These are phyloP conservation scores for Neostapfia colusana DNA, from an alignment of 176 grass and related monocot genomes.

Conservation along the genomic window DNA sequence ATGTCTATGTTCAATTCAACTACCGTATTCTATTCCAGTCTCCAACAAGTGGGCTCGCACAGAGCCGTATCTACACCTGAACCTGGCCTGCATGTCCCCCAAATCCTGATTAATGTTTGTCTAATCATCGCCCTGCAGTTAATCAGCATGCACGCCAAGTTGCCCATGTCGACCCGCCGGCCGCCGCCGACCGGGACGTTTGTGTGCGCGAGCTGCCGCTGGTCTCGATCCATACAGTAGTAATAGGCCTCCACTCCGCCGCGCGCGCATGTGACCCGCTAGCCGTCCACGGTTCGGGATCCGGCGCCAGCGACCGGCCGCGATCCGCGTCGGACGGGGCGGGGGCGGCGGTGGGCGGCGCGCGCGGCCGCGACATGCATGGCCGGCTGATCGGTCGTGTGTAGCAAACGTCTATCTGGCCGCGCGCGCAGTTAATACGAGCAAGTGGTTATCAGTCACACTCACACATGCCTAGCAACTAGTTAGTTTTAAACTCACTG, in stretches of 20 bases:
- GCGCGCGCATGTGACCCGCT: slow-evolving; percentile 10
- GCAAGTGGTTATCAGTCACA: slow-evolving; percentile 19
- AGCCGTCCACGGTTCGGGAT: slow-evolving; percentile 32
- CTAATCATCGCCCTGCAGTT: not conserved
- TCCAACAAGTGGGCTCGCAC: slow-evolving; percentile 25
- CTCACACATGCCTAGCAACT: not conserved
- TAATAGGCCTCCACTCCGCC: not conserved
- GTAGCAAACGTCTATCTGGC: not conserved
- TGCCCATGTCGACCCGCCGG: slow-evolving; percentile 30
- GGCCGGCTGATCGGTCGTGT: not conserved
- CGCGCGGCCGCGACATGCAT: slow-evolving; percentile 19
- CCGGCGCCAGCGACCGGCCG: not conserved
- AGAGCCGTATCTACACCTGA: slow-evolving; percentile 39
- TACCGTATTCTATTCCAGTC: not conserved
- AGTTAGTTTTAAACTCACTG: not conserved
- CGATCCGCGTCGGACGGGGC: slow-evolving; percentile 26
- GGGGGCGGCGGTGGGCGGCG: slow-evolving; percentile 29
- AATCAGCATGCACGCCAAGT: slow-evolving; percentile 31
- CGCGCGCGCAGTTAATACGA: not conserved
- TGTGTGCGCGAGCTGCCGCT: not conserved
- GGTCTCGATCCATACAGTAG: not conserved
- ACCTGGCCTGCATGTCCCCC: slow-evolving; percentile 52
- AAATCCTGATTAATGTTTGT: slow-evolving; percentile 46
- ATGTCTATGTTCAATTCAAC: not conserved
- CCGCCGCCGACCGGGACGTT: not conserved